A percentile compares a stretch with the other conserved stretches of the same genome.
These are phyloP conservation scores for Flammula alnicola DNA, from an alignment of 1,284 basidiomycete species.

Conservation along the genomic window DNA sequence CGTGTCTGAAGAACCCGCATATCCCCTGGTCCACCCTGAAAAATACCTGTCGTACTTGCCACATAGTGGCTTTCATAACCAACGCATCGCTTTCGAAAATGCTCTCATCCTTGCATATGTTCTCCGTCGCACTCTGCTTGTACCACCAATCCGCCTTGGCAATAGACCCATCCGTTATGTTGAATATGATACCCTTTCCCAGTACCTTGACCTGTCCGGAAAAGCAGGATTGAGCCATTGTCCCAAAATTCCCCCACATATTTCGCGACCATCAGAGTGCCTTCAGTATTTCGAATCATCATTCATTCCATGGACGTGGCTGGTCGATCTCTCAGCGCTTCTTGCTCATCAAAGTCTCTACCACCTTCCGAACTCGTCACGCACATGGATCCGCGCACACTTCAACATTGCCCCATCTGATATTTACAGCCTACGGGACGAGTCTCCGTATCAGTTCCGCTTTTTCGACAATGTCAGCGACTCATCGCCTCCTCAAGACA, in stretches of 20 bases:
- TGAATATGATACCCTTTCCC: conserved; percentile 60
- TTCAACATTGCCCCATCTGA: conserved; percentile 47
- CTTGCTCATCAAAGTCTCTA: conserved; percentile 43
- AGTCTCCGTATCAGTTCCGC: conserved; percentile 62
- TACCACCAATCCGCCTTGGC: conserved; percentile 74
- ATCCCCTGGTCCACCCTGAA: conserved; percentile 30
- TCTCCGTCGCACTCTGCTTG: conserved; percentile 74
- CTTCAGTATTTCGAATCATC: conserved; percentile 62
- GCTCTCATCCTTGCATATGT: conserved; percentile 70
- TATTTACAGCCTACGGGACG: conserved; percentile 55
- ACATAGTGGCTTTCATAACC: conserved; percentile 85
- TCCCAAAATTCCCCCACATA: conserved; percentile 33
- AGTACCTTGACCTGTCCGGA: conserved; percentile 49
- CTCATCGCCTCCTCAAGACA: conserved; percentile 32
- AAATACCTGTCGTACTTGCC: conserved; percentile 69
- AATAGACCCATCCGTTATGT: conserved; percentile 63
- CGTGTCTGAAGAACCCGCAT: conserved; percentile 16
- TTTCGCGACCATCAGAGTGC: conserved; percentile 57
- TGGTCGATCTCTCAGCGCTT: conserved; percentile 57
- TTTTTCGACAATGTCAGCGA: conserved; percentile 60
- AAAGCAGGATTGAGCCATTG: conserved; percentile 62
- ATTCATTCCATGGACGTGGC: conserved; percentile 66
- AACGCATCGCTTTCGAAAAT: conserved; percentile 83
- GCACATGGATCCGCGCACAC: conserved; percentile 50
- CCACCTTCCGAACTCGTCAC: conserved; percentile 52